Evolutionary conservation across 2,329 filamentous ascomycete species (phyloP), one percentile per base, ranked within the genome.

Genomic region (Nemania sp.): DNA sequence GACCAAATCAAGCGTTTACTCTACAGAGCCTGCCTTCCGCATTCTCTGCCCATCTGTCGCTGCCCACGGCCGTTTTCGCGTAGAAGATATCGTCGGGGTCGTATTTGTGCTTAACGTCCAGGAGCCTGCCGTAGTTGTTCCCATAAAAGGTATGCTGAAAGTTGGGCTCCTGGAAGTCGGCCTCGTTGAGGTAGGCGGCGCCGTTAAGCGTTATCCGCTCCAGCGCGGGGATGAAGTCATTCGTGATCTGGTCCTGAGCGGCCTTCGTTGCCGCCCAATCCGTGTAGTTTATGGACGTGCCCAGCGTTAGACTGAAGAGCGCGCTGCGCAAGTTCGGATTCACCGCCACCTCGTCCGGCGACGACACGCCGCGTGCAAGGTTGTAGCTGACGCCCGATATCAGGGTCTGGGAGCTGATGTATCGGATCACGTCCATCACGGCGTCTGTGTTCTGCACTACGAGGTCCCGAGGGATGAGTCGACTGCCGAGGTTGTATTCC

Each of bases 31-130:
- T 40, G 4, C n/a, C n/a, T n/a, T 40, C 37, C 12, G 13, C n/a
- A 17, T 40, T 40, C 37, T 52, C 47, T n/a, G 21, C 65, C 79
- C 78, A 81, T 4, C 65, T 63, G 4, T 80, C 77, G 62, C 75
- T 78, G 0, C 79, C 79, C 5, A 81, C 77, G 10, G 69, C 76
- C 1, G 73, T 75, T 4, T 67, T 67, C 13, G 74, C 77, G 51
- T 78, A 77, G 25, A 77, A 79, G 1, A 81, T 32, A 3, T 66
- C 68, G 3, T 70, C 25, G 9, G 75, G 68, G 68, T 80, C 80
- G 64, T 76, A 80, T 51, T 69, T 74, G 15, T 73, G 61, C 72
- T 83, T 82, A 34, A 82, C 70, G 0, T 21, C 40, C 13, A 69
- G n/a, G 40, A 79, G 63, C 10, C 59, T 60, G 1, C 52, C 34